Conservation (phyloP, 306 rosid species). For the Pachyrhizus erosus region DNA sequence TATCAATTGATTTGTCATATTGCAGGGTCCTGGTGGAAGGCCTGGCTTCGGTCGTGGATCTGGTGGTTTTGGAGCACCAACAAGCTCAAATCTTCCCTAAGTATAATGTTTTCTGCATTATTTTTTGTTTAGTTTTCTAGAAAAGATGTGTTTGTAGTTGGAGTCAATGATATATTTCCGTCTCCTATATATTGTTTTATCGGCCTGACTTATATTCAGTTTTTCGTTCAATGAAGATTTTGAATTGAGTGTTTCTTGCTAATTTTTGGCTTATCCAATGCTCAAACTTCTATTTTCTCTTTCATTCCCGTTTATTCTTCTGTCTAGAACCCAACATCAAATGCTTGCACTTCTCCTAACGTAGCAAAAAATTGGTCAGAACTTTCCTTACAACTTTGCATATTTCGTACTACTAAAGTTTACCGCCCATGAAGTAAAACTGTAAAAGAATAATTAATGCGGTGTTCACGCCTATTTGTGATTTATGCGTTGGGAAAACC, state of each 20-base stretch:
- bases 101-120: background rate
- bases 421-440: background rate
- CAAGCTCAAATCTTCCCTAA: conserved; percentile 61
- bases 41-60: conserved; percentile 82
- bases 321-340: background rate
- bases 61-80: conserved; percentile 59
- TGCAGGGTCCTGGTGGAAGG: conserved; percentile 72
- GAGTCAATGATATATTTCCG: conserved; percentile 12
- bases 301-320: background rate
- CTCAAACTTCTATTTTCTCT: background rate
- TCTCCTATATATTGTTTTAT: conserved; percentile 33
- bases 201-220: background rate
- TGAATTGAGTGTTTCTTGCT: conserved; percentile 29
- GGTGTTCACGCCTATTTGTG: background rate
- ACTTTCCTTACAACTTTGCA: background rate
- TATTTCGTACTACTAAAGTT: background rate
- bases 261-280: background rate
- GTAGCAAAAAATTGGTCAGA: background rate
- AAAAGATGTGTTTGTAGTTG: conserved; percentile 19
- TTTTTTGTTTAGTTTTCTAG: conserved; percentile 29
- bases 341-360: background rate
- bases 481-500: background rate
- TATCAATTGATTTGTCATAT: conserved; percentile 6
- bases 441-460: background rate
- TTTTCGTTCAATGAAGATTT: conserved; percentile 32